phyloP scores from a whole-genome alignment of 2,329 filamentous ascomycete genomes.

The Cladophialophora exuberans region DNA sequence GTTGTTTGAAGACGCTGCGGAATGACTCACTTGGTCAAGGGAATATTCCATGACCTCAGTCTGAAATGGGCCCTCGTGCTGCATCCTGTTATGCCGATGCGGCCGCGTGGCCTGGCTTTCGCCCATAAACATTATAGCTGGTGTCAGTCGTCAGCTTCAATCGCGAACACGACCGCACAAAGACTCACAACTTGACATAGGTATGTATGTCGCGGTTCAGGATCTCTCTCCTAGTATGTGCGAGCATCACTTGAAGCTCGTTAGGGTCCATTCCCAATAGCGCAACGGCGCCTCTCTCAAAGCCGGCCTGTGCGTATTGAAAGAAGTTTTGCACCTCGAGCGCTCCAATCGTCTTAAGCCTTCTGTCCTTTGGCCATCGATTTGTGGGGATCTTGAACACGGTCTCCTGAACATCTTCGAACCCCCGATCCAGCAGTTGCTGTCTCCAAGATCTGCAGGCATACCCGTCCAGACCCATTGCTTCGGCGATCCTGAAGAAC shows the following conservation, averaged over 20 bases:
- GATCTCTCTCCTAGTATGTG: constrained; percentile 24
- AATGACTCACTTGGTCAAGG: too few species aligned
- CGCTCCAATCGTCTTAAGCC: constrained; percentile 43
- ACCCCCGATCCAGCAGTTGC: constrained; percentile 28
- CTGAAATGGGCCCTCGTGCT: not conserved
- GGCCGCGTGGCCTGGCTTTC: constrained; percentile 1
- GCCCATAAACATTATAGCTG: constrained; percentile 10
- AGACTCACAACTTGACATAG: constrained; percentile 22
- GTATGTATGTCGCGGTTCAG: constrained; percentile 16
- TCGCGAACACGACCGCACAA: not conserved
- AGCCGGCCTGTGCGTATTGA: constrained; percentile 23
- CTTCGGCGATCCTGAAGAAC: constrained; percentile 21
- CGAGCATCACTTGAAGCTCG: constrained; percentile 27
- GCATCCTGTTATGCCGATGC: not conserved
- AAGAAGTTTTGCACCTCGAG: constrained; percentile 35
- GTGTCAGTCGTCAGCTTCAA: not conserved
- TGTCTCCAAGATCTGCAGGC: constrained; percentile 31
- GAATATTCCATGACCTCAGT: too few species aligned
- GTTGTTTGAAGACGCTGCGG: too few species aligned
- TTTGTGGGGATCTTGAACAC: constrained; percentile 36
- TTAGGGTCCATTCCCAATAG: constrained; percentile 28
- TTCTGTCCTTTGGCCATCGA: constrained; percentile 36
- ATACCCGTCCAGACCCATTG: constrained; percentile 15
- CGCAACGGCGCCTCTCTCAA: constrained; percentile 33
- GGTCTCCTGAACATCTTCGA: constrained; percentile 35